phyloP scores from a whole-genome alignment of 2,329 filamentous ascomycete genomes.

The Blastomyces parvus region DNA sequence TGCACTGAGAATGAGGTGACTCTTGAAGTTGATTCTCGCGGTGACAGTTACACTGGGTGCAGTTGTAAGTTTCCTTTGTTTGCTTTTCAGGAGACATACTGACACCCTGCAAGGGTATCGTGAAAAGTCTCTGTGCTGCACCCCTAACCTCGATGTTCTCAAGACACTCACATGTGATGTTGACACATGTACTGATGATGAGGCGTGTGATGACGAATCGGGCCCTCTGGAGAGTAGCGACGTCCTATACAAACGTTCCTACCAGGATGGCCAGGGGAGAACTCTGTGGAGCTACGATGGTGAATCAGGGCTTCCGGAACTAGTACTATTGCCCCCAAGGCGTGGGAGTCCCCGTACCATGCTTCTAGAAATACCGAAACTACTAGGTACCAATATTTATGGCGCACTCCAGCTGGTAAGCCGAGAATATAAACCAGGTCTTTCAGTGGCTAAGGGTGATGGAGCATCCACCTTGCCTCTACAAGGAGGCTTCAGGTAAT shows the following conservation, averaged over 20 bases:
- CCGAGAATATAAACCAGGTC: neutral
- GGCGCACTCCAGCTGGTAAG: neutral
- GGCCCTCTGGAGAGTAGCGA: no score
- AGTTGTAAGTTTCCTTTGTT: neutral
- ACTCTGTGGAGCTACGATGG: neutral
- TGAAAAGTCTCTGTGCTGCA: neutral
- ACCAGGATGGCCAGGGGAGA: no score
- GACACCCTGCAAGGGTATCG: conserved; percentile 1
- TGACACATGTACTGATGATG: no score
- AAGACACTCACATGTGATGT: no score
- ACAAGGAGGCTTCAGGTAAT: neutral
- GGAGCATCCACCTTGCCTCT: neutral
- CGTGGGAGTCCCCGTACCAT: neutral
- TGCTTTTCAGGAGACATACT: neutral
- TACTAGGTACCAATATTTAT: conserved; percentile 1
- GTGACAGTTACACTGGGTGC: neutral
- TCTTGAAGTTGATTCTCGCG: neutral
- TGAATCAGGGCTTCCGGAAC: no score
- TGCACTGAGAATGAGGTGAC: neutral
- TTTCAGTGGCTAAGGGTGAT: neutral
- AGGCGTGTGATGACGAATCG: no score
- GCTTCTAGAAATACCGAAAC: neutral
- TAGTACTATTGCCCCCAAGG: neutral
- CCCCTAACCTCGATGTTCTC: no score
- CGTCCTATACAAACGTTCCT: no score